Evolutionary conservation across 441 rosid species (phyloP).

Genomic region (Viola pubescens): DNA sequence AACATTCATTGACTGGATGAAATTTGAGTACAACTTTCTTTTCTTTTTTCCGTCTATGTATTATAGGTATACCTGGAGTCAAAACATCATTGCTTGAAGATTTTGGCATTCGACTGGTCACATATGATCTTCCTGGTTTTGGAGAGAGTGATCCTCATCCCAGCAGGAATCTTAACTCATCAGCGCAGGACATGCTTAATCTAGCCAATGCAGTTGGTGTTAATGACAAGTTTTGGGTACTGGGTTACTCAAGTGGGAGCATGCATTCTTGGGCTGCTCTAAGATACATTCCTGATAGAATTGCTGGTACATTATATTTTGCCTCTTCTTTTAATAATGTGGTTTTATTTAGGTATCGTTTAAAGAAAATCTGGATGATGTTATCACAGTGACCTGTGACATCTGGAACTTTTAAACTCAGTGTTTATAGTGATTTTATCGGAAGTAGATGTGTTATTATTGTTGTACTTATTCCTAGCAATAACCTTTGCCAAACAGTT

Average conservation of each 20-base stretch:
- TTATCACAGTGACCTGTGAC: too few species aligned
- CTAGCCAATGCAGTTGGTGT: constrained; percentile 48
- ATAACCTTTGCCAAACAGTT: too few species aligned
- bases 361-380: too few species aligned
- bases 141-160: constrained; percentile 78
- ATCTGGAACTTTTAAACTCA: too few species aligned
- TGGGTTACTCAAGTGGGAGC: constrained; percentile 63
- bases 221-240: constrained; percentile 54
- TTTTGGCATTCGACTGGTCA: constrained; percentile 55
- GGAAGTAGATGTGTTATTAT: too few species aligned
- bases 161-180: constrained; percentile 50
- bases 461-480: too few species aligned
- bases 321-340: background rate
- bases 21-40: background rate
- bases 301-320: constrained; percentile 39
- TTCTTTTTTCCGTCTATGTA: constrained; percentile 4
- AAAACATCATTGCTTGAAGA: constrained; percentile 62
- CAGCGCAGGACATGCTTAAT: constrained; percentile 50
- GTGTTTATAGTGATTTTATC: too few species aligned
- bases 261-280: constrained; percentile 78
- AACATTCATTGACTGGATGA: too few species aligned
- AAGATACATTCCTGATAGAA: constrained; percentile 52
- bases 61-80: constrained; percentile 70
- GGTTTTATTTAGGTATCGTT: too few species aligned
- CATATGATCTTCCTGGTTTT: constrained; percentile 80